Evolutionary conservation across 2,329 filamentous ascomycete species (phyloP).

Genomic region (Penicillium sp.): DNA sequence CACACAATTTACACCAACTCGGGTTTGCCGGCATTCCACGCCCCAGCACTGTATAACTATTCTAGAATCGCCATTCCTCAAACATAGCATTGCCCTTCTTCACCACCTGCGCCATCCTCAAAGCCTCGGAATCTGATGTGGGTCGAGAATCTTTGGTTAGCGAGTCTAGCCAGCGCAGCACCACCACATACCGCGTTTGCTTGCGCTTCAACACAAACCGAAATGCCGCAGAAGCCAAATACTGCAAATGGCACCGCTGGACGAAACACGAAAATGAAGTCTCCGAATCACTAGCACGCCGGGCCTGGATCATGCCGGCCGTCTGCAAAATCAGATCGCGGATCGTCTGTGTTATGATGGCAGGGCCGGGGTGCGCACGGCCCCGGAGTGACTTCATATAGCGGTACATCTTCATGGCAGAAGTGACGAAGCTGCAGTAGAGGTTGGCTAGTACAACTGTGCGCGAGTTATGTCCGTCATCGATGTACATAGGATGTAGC

Average conservation of each 20-base stretch:
- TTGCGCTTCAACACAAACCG: constrained; percentile 63
- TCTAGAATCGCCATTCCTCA: constrained; percentile 34
- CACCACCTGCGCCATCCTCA: constrained; percentile 33
- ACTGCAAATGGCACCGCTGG: constrained; percentile 57
- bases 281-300: constrained; percentile 1
- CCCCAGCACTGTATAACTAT: neutral
- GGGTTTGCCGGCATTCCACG: neutral
- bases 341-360: constrained; percentile 65
- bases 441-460: constrained; percentile 70
- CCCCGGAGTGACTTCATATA: constrained; percentile 59
- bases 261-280: constrained; percentile 55
- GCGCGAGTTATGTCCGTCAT: constrained; percentile 68
- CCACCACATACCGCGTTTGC: constrained; percentile 64
- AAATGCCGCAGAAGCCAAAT: constrained; percentile 70
- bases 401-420: constrained; percentile 69
- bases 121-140: constrained; percentile 31
- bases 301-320: constrained; percentile 60
- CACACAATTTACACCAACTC: neutral
- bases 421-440: constrained; percentile 69
- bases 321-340: constrained; percentile 63
- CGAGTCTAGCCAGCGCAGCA: constrained; percentile 66
- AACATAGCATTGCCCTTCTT: constrained; percentile 34
- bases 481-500: constrained; percentile 57
- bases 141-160: constrained; percentile 44
- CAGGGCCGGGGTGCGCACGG: constrained; percentile 51